A percentile compares a stretch with the other conserved stretches of the same genome.
Conservation (phyloP, 1,139 yeast species). For the Pichia kudriavzevii region DNA sequence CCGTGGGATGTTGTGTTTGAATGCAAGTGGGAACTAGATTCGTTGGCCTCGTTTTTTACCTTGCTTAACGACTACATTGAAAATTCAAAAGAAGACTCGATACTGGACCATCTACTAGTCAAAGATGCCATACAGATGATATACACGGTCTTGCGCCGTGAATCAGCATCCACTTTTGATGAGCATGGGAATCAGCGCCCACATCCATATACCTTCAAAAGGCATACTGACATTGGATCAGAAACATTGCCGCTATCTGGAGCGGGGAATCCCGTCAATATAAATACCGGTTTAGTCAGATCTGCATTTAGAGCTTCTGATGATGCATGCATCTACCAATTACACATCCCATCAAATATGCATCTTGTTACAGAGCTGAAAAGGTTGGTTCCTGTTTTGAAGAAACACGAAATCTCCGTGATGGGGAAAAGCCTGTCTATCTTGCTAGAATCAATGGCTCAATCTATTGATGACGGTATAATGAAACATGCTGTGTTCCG, state of each 20-base stretch:
- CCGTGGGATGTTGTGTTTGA: conserved; percentile 73
- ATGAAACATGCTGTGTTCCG: conserved; percentile 54
- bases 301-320: conserved; percentile 92
- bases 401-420: conserved; percentile 2
- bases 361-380: conserved; percentile 59
- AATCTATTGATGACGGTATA: conserved; percentile 47
- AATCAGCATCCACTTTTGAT: conserved; percentile 57
- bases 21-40: conserved; percentile 84
- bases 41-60: conserved; percentile 74
- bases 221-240: conserved; percentile 68
- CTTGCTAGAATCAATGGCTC: conserved; percentile 32
- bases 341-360: conserved; percentile 81
- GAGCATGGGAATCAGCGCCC: conserved; percentile 44
- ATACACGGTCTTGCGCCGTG: conserved; percentile 49
- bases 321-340: conserved; percentile 76
- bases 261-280: conserved; percentile 75
- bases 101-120: conserved; percentile 55
- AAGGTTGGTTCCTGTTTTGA: conserved; percentile 16
- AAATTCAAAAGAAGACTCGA: conserved; percentile 40
- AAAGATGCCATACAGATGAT: conserved; percentile 48
- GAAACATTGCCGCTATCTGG: conserved; percentile 78
- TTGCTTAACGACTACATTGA: conserved; percentile 63
- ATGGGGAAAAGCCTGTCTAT: conserved; percentile 12
- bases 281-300: conserved; percentile 61
- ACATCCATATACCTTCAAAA: conserved; percentile 57